Conservation (phyloP, 2,329 filamentous ascomycete genomes). For the Orbilia ellipsospora region DNA sequence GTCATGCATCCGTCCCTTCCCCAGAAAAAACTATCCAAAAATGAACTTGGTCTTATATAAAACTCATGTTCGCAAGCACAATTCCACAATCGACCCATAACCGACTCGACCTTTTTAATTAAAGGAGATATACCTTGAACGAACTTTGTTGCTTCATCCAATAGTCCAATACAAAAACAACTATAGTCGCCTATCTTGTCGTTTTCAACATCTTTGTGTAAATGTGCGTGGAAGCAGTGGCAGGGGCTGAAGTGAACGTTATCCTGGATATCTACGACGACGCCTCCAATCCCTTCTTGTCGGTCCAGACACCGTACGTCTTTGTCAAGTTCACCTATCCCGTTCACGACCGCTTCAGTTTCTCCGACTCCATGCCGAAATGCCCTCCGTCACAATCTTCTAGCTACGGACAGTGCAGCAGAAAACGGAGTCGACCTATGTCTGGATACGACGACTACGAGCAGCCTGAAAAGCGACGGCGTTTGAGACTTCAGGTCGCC, state of each 20-base stretch:
- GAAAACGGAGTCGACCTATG: slow-evolving; percentile 43
- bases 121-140: not conserved
- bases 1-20: slow-evolving; percentile 51
- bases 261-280: slow-evolving; percentile 54
- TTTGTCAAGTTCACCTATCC: slow-evolving; percentile 55
- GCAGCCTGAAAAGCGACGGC: slow-evolving; percentile 52
- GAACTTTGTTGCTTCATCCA: not conserved
- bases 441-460: slow-evolving; percentile 48
- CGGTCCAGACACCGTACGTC: slow-evolving; percentile 53
- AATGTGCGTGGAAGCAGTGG: slow-evolving; percentile 54
- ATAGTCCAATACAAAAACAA: slow-evolving; percentile 10
- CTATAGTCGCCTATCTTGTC: slow-evolving; percentile 10
- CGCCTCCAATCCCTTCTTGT: slow-evolving; percentile 40
- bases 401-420: slow-evolving; percentile 31
- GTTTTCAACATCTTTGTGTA: slow-evolving; percentile 28
- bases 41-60: slow-evolving; percentile 47
- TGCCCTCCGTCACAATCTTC: slow-evolving; percentile 29
- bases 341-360: slow-evolving; percentile 55
- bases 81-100: slow-evolving; percentile 36
- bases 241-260: slow-evolving; percentile 53
- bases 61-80: slow-evolving; percentile 31
- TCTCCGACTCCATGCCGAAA: slow-evolving; percentile 36
- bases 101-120: not conserved
- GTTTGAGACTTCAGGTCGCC: slow-evolving; percentile 48
- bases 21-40: slow-evolving; percentile 49